Conservation (phyloP, 768 basidiomycete species). For the Hypholoma fasciculare region DNA sequence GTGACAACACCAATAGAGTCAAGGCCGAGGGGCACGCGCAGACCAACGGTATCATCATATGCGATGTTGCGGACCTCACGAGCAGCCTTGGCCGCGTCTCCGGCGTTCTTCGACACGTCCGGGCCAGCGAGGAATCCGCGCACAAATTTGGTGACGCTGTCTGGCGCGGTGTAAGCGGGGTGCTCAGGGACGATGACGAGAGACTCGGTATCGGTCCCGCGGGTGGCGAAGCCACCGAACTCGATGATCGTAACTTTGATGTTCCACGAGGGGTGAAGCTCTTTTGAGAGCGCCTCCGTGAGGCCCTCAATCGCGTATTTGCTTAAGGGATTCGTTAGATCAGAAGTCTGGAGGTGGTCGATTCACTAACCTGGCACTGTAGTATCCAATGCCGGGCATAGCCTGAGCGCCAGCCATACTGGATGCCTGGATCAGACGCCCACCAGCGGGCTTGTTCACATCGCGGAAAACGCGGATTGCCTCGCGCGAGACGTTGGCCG, state of each 20-base stretch:
- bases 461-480: background rate
- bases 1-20: background rate
- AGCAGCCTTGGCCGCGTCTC: background rate
- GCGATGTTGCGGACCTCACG: background rate
- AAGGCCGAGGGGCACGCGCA: background rate
- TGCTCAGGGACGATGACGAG: background rate
- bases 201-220: background rate
- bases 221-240: background rate
- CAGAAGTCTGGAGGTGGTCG: background rate
- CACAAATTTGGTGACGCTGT: background rate
- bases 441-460: background rate
- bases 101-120: background rate
- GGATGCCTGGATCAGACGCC: background rate
- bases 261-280: background rate
- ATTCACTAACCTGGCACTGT: background rate
- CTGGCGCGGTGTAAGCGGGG: background rate
- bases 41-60: background rate
- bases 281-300: background rate
- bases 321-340: background rate
- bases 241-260: background rate
- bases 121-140: background rate
- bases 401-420: background rate
- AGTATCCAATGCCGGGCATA: background rate
- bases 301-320: background rate
- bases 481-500: background rate